Evolutionary conservation across 2,329 filamentous ascomycete species (phyloP).

Genomic region (Ophiostoma ulmi): DNA sequence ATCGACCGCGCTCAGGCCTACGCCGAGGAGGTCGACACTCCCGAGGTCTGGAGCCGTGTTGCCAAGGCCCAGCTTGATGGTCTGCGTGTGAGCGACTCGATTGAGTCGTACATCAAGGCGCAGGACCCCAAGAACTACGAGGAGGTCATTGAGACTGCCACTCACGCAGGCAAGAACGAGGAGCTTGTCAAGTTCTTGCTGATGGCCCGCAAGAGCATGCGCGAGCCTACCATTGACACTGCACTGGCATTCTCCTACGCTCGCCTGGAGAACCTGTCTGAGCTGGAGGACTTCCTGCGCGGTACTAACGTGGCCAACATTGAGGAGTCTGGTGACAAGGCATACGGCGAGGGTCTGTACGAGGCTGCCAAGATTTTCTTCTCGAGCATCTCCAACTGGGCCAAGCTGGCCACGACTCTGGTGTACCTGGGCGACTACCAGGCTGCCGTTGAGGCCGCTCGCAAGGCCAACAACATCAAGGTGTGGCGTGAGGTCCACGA

Average conservation of each 20-base stretch:
- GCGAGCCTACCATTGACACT: slow-evolving; percentile 90
- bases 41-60: slow-evolving; percentile 97
- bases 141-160: slow-evolving; percentile 94
- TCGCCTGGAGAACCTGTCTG: slow-evolving; percentile 80
- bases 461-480: slow-evolving; percentile 98
- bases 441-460: slow-evolving; percentile 91
- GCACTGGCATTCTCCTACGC: slow-evolving; percentile 91
- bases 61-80: slow-evolving; percentile 97
- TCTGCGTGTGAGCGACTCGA: slow-evolving; percentile 83
- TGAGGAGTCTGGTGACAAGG: slow-evolving; percentile 96
- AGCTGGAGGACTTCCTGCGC: slow-evolving; percentile 94
- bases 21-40: slow-evolving; percentile 86
- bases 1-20: slow-evolving; percentile 96
- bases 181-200: slow-evolving; percentile 93
- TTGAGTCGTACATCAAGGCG: slow-evolving; percentile 96
- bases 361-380: slow-evolving; percentile 99
- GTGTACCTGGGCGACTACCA: slow-evolving; percentile 98
- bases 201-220: slow-evolving; percentile 95
- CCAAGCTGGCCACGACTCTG: slow-evolving; percentile 93
- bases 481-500: slow-evolving; percentile 99
- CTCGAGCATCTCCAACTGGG: slow-evolving; percentile 98
- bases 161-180: slow-evolving; percentile 93
- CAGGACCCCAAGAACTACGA: slow-evolving; percentile 86
- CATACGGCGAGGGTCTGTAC: slow-evolving; percentile 87
- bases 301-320: slow-evolving; percentile 91